Conservation (phyloP, 371 early-diverging fungal genomes). For the Massospora cicadina region DNA sequence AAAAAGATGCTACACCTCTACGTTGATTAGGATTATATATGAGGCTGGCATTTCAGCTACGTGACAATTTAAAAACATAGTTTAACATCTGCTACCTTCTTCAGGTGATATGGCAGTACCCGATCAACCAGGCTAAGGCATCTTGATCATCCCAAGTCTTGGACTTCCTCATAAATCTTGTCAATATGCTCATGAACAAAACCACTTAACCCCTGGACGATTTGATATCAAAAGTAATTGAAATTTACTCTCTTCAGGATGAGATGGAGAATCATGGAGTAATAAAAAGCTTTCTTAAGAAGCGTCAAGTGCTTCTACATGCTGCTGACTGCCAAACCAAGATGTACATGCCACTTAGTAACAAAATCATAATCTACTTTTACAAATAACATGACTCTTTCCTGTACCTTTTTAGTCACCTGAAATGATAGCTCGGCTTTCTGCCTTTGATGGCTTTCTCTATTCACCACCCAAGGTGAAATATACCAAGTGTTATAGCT, state of each 20-base stretch:
- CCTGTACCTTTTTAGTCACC: conserved; percentile 73
- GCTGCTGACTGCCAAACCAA: conserved; percentile 66
- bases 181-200: conserved; percentile 89
- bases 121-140: conserved; percentile 32
- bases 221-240: conserved; percentile 62
- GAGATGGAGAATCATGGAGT: conserved; percentile 42
- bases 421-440: conserved; percentile 78
- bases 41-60: conserved; percentile 80
- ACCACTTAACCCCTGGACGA: conserved; percentile 90
- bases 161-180: conserved; percentile 75
- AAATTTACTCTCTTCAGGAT: conserved; percentile 62
- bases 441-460: conserved; percentile 82
- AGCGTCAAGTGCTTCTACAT: conserved; percentile 32
- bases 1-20: conserved; percentile 73
- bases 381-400: conserved; percentile 59
- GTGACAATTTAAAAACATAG: conserved; percentile 94
- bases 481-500: conserved; percentile 82
- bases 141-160: conserved; percentile 33
- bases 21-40: conserved; percentile 88
- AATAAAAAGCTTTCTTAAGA: conserved; percentile 17
- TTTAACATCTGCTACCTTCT: conserved; percentile 90
- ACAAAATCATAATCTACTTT: conserved; percentile 86
- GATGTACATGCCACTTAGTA: conserved; percentile 72
- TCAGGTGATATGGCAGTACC: conserved; percentile 68
- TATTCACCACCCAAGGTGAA: conserved; percentile 81